Evolutionary conservation across 352 stramenopile species (phyloP), one percentile per base, ranked within the genome.

Genomic region (Pythium periplocum): DNA sequence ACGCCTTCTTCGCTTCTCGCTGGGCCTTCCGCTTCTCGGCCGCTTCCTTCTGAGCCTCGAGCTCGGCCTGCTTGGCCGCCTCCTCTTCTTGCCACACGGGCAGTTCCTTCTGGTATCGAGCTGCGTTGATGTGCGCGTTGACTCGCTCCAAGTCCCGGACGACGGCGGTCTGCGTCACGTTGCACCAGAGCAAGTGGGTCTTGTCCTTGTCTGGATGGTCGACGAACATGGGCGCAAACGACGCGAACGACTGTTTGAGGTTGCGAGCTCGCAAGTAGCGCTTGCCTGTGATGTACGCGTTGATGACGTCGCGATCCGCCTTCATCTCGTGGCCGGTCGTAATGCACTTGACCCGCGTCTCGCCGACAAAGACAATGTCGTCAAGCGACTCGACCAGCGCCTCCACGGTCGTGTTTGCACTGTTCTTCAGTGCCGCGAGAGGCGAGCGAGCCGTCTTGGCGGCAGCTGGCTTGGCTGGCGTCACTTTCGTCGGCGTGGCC

Each of bases 241-340:
- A 56, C 12, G 65, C 61, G 49, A 89, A 84, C 30, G 74, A 85
- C 17, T 66, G 49, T 31, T 53, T 61, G 55, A 78, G 69, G 9
- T 66, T 52, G 45, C 59, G 59, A 5, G 71, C 68, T 26, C 76
- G 76, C 40, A 63, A 58, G 59, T 89, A 89, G 8, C 76, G 68
- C 60, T 87, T 89, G 45, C 78, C 78, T 9, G 48, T 50, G 36
- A 85, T 68, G 57, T 89, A 73, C 53, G 57, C 53, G 4, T 61
- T 68, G 54, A 89, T 80, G n/a, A 74, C 53, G 26, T 69, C 66
- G 40, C 67, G 46, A 11, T 84, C 71, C 3, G 78, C 78, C 54
- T 76, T 74, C 74, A 89, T 86, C 52, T 89, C 78, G 50, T 89
- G 78, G 8, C 74, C 66, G 2, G 78, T 89, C 4, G 69, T 79